Evolutionary conservation across 441 rosid species (phyloP).

Genomic region (Melastoma candidum): DNA sequence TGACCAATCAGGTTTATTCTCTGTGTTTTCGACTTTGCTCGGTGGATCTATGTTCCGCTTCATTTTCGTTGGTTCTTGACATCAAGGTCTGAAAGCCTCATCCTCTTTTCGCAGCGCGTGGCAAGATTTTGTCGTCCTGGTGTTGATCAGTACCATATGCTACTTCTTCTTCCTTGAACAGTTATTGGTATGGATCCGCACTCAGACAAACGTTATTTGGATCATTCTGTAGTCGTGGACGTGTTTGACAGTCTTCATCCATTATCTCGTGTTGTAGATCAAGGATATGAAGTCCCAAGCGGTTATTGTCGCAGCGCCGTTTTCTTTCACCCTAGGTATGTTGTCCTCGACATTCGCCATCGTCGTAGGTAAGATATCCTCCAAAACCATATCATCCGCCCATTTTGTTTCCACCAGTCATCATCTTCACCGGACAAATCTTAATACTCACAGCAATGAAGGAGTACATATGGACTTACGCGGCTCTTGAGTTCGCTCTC

Average conservation of each 20-base stretch:
- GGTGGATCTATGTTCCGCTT: too few relatives aligned
- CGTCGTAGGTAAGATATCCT: constrained; percentile 41
- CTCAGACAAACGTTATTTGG: neutral
- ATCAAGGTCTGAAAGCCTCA: neutral
- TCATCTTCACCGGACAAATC: constrained; percentile 1
- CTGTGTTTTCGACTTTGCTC: too few relatives aligned
- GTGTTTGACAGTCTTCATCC: neutral
- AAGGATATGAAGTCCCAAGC: constrained; percentile 57
- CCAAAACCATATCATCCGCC: neutral
- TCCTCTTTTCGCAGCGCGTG: constrained; percentile 57
- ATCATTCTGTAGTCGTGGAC: neutral
- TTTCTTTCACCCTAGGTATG: constrained; percentile 63
- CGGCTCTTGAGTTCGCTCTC: constrained; percentile 84
- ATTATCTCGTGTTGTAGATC: constrained; percentile 32
- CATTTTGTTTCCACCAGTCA: neutral
- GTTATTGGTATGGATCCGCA: constrained; percentile 50
- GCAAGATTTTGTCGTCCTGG: constrained; percentile 95
- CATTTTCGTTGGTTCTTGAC: neutral
- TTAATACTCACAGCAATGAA: constrained; percentile 54
- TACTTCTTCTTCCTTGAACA: constrained; percentile 99
- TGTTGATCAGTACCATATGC: constrained; percentile 80
- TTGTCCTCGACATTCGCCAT: constrained; percentile 72
- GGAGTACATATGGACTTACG: constrained; percentile 95
- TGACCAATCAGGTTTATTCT: constrained; percentile 4
- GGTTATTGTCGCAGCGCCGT: constrained; percentile 69